Percentiles rank a stretch among this genome's conserved stretches.
phyloP scores from a whole-genome alignment of 2,329 filamentous ascomycete genomes.

The Aspergillus sp. region DNA sequence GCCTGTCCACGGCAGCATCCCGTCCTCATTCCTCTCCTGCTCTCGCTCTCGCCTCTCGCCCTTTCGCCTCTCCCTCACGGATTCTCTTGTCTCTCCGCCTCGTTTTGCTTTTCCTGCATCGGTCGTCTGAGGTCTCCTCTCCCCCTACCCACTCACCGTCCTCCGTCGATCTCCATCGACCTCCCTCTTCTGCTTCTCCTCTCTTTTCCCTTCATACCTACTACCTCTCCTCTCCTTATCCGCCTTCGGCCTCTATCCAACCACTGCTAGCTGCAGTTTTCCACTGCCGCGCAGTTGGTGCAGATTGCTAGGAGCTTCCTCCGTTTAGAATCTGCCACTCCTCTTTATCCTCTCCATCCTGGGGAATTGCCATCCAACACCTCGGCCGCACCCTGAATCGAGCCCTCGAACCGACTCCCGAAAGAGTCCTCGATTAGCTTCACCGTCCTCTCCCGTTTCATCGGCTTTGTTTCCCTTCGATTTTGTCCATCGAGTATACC shows the following conservation, averaged over 20 bases:
- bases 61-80: conserved; percentile 21
- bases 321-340: conserved; percentile 8
- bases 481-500: conserved; percentile 4
- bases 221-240: conserved; percentile 20
- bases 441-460: background rate
- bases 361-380: background rate
- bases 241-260: conserved; percentile 12
- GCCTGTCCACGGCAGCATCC: conserved; percentile 2
- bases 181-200: conserved; percentile 19
- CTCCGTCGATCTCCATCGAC: conserved; percentile 16
- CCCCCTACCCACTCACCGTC: conserved; percentile 16
- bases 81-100: conserved; percentile 22
- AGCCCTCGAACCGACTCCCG: background rate
- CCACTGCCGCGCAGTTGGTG: conserved; percentile 32
- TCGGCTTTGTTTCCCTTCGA: conserved; percentile 1
- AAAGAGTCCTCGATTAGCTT: background rate
- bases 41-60: conserved; percentile 22
- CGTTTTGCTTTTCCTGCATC: conserved; percentile 16
- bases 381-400: background rate
- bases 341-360: conserved; percentile 10
- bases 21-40: background rate
- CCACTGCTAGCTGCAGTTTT: conserved; percentile 31
- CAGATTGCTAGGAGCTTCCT: conserved; percentile 16
- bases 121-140: conserved; percentile 14
- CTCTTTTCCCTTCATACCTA: conserved; percentile 19